These are phyloP conservation scores for Boletus barrowsii DNA, from an alignment of 768 basidiomycete genomes.

Conservation along the genomic window DNA sequence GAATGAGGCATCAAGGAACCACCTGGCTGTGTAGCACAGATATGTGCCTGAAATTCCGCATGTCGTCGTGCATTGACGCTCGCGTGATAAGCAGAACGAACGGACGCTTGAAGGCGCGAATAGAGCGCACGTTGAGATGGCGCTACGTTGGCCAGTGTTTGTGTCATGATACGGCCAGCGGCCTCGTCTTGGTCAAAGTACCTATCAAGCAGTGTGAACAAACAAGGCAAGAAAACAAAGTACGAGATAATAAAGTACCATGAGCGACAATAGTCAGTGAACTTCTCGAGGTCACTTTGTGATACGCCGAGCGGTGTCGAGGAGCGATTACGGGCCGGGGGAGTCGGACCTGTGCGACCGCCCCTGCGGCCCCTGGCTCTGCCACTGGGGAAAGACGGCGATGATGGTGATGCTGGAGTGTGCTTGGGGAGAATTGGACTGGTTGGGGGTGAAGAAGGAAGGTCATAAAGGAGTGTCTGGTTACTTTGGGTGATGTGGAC, in stretches of 20 bases:
- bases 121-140: slow-evolving; percentile 85
- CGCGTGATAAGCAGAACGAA: slow-evolving; percentile 81
- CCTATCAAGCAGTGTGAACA: slow-evolving; percentile 42
- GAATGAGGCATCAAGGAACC: slow-evolving; percentile 75
- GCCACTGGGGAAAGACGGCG: slow-evolving; percentile 49
- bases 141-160: slow-evolving; percentile 74
- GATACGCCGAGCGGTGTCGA: slow-evolving; percentile 65
- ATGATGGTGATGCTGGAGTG: slow-evolving; percentile 50
- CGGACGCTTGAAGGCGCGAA: slow-evolving; percentile 81
- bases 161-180: slow-evolving; percentile 76
- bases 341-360: slow-evolving; percentile 48
- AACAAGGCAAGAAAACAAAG: neutral
- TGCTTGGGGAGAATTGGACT: slow-evolving; percentile 43
- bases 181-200: slow-evolving; percentile 81
- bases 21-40: slow-evolving; percentile 75
- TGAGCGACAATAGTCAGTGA: slow-evolving; percentile 72
- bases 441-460: slow-evolving; percentile 63
- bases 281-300: slow-evolving; percentile 70
- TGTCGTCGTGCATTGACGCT: slow-evolving; percentile 72
- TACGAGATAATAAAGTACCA: slow-evolving; percentile 48
- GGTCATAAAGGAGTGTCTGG: slow-evolving; percentile 73
- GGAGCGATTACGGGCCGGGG: slow-evolving; percentile 59
- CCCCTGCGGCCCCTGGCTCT: slow-evolving; percentile 49
- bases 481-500: slow-evolving; percentile 44
- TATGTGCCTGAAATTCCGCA: slow-evolving; percentile 83